Evolutionary conservation across 2,329 filamentous ascomycete genomes (phyloP), one percentile per base, ranked within the genome.

Genomic region (Aspergillus neotritici): DNA sequence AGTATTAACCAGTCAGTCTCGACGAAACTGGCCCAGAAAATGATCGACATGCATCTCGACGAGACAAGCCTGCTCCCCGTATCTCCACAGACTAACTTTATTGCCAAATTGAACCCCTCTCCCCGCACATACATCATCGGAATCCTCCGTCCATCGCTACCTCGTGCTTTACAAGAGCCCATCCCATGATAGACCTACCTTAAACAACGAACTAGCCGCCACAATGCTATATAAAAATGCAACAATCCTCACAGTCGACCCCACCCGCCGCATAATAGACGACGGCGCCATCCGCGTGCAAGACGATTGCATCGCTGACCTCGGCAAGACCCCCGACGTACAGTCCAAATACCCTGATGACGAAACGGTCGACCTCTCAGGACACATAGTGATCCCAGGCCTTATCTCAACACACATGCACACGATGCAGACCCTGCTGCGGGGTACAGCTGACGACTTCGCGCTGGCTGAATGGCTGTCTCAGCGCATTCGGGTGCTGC

Each of bases 221-320:
- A 25, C 7, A 37, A 70, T 69, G 57, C 60, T 78, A 3, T 74
- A 75, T 51, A 68, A 63, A 2, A 61, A 75, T 51, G 72, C 69
- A n/a, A 77, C 73, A 4, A 71, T 78, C 47, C 67, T 78, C 47
- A 77, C 75, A 0, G 62, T 78, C 51, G 73, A 77, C 53, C 37
- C 61, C 13, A 48, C 53, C 10, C 64, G 71, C 15, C 65, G 70
- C 25, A 66, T 78, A 41, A 69, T 75, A 40, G 55, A 66, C 5
- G 65, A 76, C 46, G 75, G 74, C n/a, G 68, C 67, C 8, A 60
- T 78, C 29, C 62, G 71, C 3, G 61, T 74, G 10, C 43, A 59
- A 4, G 61, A 55, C 15, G 51, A 59, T 31, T 63, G 50, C 9
- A 77, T 78, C 41, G 47, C 58, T 0, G 66, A 65, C 38, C 63